Percentiles rank a stretch among this genome's conserved stretches.
phyloP scores from a whole-genome alignment of 495 filamentous ascomycete species.

The Penicillium mononematosum region DNA sequence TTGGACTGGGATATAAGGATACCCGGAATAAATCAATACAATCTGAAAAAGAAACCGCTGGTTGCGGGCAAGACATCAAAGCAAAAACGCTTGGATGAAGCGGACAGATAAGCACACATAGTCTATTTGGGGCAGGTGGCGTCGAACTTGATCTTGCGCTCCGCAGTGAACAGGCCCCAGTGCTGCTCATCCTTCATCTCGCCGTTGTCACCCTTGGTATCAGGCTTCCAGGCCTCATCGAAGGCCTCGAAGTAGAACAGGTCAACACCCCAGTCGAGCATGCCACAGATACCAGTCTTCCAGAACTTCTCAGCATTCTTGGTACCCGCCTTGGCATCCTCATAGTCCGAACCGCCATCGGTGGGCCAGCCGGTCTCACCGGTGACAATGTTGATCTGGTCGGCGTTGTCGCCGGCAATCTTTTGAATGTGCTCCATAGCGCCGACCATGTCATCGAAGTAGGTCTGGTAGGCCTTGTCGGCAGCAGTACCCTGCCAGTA shows the following conservation, averaged over 20 bases:
- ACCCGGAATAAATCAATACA: slow-evolving; percentile 3
- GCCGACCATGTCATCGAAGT: slow-evolving; percentile 72
- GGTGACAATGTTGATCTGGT: slow-evolving; percentile 65
- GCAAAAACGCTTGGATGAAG: background rate
- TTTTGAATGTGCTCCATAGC: slow-evolving; percentile 68
- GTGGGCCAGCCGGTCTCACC: slow-evolving; percentile 76
- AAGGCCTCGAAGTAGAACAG: slow-evolving; percentile 86
- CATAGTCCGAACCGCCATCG: slow-evolving; percentile 63
- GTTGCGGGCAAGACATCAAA: background rate
- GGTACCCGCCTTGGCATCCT: slow-evolving; percentile 60
- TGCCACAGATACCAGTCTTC: slow-evolving; percentile 65
- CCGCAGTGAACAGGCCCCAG: slow-evolving; percentile 71
- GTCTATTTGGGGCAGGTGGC: slow-evolving; percentile 48
- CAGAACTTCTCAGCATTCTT: slow-evolving; percentile 62
- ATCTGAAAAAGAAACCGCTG: slow-evolving; percentile 1
- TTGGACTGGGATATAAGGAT: background rate
- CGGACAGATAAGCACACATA: background rate
- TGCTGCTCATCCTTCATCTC: slow-evolving; percentile 66
- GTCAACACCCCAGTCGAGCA: slow-evolving; percentile 70
- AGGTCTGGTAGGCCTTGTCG: slow-evolving; percentile 62
- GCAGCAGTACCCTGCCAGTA: slow-evolving; percentile 76
- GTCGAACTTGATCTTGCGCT: slow-evolving; percentile 63
- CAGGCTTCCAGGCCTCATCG: slow-evolving; percentile 78
- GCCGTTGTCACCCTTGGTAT: slow-evolving; percentile 66
- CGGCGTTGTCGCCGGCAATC: slow-evolving; percentile 50